Conservation (phyloP, 805 yeast species). For the Hanseniaspora pseudoguilliermondii region DNA sequence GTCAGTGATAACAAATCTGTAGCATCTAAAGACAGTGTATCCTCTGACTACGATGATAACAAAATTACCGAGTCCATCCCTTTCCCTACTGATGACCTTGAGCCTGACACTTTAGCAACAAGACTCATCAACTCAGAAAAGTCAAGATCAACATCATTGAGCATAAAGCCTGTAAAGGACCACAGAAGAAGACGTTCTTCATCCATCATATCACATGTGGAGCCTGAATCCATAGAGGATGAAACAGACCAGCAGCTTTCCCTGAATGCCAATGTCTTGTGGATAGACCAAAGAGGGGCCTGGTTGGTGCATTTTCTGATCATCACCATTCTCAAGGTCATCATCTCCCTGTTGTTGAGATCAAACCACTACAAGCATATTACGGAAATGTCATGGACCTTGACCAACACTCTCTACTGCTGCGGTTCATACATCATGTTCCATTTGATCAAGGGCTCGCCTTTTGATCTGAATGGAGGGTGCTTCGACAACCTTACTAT, state of each 20-base stretch:
- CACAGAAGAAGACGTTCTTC: conserved; percentile 65
- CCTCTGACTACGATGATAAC: conserved; percentile 9
- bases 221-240: conserved; percentile 84
- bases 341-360: conserved; percentile 31
- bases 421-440: conserved; percentile 92
- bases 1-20: neutral
- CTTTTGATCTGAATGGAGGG: conserved; percentile 92
- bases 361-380: conserved; percentile 41
- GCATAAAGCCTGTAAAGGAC: conserved; percentile 26
- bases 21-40: neutral
- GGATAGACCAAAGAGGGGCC: conserved; percentile 95
- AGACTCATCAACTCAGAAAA: neutral
- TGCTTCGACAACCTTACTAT: conserved; percentile 90
- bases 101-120: neutral
- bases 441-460: conserved; percentile 92
- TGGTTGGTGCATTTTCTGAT: conserved; percentile 88
- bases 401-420: conserved; percentile 81
- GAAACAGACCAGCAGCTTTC: conserved; percentile 80
- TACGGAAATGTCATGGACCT: conserved; percentile 75
- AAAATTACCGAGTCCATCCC: conserved; percentile 10
- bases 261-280: conserved; percentile 84
- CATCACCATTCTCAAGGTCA: conserved; percentile 56
- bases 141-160: neutral
- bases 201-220: conserved; percentile 78
- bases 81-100: conserved; percentile 1